Conservation (phyloP, 768 basidiomycete species). For the Lactarius akahatsu region DNA sequence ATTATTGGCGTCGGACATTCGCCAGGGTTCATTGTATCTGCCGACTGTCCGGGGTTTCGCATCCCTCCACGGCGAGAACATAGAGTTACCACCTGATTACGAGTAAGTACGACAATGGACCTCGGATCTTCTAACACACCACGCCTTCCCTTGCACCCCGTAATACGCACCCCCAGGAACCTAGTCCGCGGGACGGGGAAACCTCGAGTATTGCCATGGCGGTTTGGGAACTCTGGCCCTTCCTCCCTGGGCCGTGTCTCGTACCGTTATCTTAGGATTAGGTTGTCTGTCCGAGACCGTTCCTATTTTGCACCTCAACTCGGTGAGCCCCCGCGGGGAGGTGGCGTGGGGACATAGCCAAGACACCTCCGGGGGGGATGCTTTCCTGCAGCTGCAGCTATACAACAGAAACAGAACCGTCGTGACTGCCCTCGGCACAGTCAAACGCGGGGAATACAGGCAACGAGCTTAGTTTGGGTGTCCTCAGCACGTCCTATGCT, state of each 20-base stretch:
- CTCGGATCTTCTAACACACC: background rate
- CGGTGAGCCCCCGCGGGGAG: conserved; percentile 11
- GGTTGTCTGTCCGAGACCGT: background rate
- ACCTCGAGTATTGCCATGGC: conserved; percentile 17
- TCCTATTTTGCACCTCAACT: conserved; percentile 7
- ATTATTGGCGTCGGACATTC: conserved; percentile 10
- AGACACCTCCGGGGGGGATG: too few relatives aligned
- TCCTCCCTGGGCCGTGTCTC: conserved; percentile 5
- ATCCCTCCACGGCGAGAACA: background rate
- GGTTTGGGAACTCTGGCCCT: conserved; percentile 3
- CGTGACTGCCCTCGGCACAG: background rate
- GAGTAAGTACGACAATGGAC: background rate
- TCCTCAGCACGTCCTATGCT: conserved; percentile 2
- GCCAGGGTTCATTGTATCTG: conserved; percentile 12
- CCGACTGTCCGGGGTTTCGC: conserved; percentile 5
- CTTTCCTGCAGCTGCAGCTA: background rate
- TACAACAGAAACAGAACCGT: background rate
- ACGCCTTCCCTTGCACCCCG: conserved; percentile 9
- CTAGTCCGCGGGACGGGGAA: conserved; percentile 25
- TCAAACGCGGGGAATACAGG: background rate
- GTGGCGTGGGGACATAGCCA: background rate
- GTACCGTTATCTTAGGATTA: conserved; percentile 8
- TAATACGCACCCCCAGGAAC: conserved; percentile 4
- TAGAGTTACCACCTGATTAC: background rate
- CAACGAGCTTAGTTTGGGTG: conserved; percentile 11